Conservation (phyloP, 805 yeast species). For the Lachancea nothofagi region DNA sequence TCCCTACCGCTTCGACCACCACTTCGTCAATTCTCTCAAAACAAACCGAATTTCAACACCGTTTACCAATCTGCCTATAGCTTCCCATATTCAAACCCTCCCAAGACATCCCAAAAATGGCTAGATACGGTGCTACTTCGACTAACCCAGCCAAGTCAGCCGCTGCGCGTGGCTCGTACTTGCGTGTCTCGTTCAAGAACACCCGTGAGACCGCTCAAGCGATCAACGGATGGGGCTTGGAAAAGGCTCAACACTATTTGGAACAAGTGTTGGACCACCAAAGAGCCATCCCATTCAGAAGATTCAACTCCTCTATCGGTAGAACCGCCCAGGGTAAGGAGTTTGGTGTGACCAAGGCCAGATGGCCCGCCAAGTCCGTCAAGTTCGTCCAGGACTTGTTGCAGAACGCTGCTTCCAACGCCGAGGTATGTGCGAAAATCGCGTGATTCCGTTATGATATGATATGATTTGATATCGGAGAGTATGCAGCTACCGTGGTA, state of each 20-base stretch:
- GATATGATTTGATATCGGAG: not conserved
- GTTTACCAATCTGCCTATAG: not conserved
- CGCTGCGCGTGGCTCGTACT: constrained; percentile 98
- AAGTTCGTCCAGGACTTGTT: constrained; percentile 90
- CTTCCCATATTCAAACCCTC: constrained; percentile 5
- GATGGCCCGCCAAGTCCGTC: constrained; percentile 99
- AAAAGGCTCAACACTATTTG: constrained; percentile 92
- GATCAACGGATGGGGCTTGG: constrained; percentile 95
- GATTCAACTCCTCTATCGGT: constrained; percentile 94
- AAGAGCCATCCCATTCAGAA: constrained; percentile 99
- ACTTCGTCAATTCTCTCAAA: constrained; percentile 5
- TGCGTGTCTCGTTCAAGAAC: constrained; percentile 99
- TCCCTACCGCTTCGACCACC: too few species aligned
- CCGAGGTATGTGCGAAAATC: constrained; percentile 54
- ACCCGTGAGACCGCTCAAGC: constrained; percentile 99
- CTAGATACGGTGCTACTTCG: constrained; percentile 99
- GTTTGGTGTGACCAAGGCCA: constrained; percentile 99
- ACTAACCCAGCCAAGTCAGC: constrained; percentile 99
- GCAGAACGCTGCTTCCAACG: constrained; percentile 97
- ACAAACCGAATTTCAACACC: not conserved
- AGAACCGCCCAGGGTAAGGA: constrained; percentile 99
- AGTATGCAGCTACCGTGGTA: too few species aligned
- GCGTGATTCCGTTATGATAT: not conserved
- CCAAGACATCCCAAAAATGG: constrained; percentile 50
- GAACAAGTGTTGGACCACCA: constrained; percentile 94